phyloP scores from a whole-genome alignment of 306 rosid genomes.

The Benincasa hispida region DNA sequence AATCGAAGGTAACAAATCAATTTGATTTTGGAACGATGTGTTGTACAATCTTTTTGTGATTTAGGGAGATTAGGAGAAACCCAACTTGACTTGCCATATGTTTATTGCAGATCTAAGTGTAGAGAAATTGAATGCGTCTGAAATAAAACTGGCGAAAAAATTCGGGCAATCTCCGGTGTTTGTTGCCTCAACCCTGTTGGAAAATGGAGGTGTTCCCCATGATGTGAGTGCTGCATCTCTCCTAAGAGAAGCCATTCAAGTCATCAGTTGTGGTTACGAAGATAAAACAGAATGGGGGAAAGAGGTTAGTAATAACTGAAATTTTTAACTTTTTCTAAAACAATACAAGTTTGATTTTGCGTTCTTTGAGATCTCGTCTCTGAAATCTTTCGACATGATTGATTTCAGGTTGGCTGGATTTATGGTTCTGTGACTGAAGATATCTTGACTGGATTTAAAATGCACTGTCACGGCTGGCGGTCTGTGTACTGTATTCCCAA shows the following conservation, averaged over 20 bases:
- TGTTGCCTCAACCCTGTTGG: slow-evolving; percentile 58
- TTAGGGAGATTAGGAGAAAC: neutral
- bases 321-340: neutral
- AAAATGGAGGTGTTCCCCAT: slow-evolving; percentile 66
- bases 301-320: slow-evolving; percentile 38
- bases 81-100: neutral
- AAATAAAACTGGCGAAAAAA: slow-evolving; percentile 72
- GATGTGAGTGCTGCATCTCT: slow-evolving; percentile 68
- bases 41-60: neutral
- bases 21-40: neutral
- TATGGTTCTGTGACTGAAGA: slow-evolving; percentile 98
- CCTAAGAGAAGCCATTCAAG: slow-evolving; percentile 87
- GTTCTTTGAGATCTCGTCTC: neutral
- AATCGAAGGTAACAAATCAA: slow-evolving; percentile 40
- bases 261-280: slow-evolving; percentile 94
- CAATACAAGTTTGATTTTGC: neutral
- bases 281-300: slow-evolving; percentile 98
- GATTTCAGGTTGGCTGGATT: slow-evolving; percentile 85
- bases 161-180: slow-evolving; percentile 94
- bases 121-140: slow-evolving; percentile 34
- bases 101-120: slow-evolving; percentile 37
- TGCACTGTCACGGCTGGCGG: slow-evolving; percentile 99
- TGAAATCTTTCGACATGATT: neutral
- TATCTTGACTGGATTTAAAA: slow-evolving; percentile 95
- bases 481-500: slow-evolving; percentile 94